Evolutionary conservation across 1,139 yeast genomes (phyloP).

Genomic region (Scheffersomyces cryptocercus): DNA sequence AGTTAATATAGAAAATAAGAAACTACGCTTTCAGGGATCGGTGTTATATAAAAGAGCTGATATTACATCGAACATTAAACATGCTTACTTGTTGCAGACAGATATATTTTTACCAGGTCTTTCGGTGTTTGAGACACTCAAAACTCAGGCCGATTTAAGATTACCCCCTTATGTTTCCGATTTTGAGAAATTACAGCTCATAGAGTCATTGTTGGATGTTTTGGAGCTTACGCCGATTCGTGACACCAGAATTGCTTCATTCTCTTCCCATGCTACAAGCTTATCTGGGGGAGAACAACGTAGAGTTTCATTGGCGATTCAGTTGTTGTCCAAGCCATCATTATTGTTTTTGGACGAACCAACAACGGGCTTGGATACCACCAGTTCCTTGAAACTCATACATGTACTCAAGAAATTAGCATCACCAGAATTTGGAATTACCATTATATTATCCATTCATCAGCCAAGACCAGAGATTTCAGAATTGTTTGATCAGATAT

Average conservation of each 20-base stretch:
- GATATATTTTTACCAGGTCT: constrained; percentile 72
- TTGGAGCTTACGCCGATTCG: constrained; percentile 64
- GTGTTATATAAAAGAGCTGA: constrained; percentile 18
- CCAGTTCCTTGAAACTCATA: constrained; percentile 69
- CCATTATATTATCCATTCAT: constrained; percentile 75
- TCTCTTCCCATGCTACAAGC: constrained; percentile 43
- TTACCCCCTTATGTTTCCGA: constrained; percentile 43
- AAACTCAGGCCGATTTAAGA: constrained; percentile 70
- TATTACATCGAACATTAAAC: constrained; percentile 30
- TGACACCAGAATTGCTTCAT: constrained; percentile 55
- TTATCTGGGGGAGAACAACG: constrained; percentile 87
- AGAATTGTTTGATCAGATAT: constrained; percentile 63
- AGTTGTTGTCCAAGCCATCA: constrained; percentile 73
- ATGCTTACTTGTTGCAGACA: constrained; percentile 77
- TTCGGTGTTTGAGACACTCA: constrained; percentile 69
- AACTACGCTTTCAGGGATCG: constrained; percentile 32
- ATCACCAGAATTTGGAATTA: constrained; percentile 57
- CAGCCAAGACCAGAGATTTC: constrained; percentile 83
- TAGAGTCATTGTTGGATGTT: constrained; percentile 58
- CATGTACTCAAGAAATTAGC: constrained; percentile 58
- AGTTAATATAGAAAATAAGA: constrained; percentile 37
- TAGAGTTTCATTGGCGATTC: constrained; percentile 76
- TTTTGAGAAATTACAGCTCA: constrained; percentile 46
- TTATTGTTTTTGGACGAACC: constrained; percentile 83
- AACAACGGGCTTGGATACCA: constrained; percentile 84